Base-by-base conservation (phyloP, 1,139 yeast species). In the Scheffersomyces stambukii region DNA sequence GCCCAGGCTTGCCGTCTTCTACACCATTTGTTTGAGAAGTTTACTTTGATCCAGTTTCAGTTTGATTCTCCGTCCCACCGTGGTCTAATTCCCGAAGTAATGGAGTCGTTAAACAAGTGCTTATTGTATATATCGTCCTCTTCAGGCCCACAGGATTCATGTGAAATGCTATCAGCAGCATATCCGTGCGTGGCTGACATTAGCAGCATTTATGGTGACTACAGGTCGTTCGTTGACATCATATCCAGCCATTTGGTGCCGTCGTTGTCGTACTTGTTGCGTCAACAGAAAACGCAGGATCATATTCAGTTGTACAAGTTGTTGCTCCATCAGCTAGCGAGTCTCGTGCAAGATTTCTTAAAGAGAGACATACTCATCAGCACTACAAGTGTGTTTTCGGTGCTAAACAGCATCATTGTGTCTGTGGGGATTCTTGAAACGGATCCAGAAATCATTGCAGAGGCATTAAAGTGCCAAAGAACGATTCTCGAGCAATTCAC, bases 61-160 rank as follows among this genome's bases (percentile, higher is more conserved):
- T 25, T 25, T 18, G 12, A 7, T 11, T 25, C 29, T 3, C 8
- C 19, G n/a, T 16, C 23, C 13, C 16, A 21, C 21, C 19, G 31
- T 28, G 28, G 8, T 40, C 52, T 19, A 52, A 46, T 19, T 4
- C 23, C 11, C 2, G 27, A 30, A 15, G 4, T 33, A n/a, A 25
- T 18, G 6, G 32, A 41, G 1, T 36, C 40, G 11, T 12, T 64
- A 7, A 60, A 43, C 26, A 61, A 62, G 1, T 56, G 70, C 27
- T 43, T 75, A 13, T 44, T 67, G 4, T 72, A 64, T 36, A 43
- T 72, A 13, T 80, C 81, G 0, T 63, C 65, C 8, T 40, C 59
- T n/a, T 67, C 73, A 0, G 63, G 67, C 1, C 43, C 46, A 1
- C 40, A 37, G 0, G 44, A 47, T 2, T 53, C 67, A 3, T 20